Percentiles rank a stretch among this genome's conserved stretches.
These are phyloP conservation scores for Ophiosphaerella herpotricha DNA, from an alignment of 2,329 filamentous ascomycete genomes.

Conservation along the genomic window DNA sequence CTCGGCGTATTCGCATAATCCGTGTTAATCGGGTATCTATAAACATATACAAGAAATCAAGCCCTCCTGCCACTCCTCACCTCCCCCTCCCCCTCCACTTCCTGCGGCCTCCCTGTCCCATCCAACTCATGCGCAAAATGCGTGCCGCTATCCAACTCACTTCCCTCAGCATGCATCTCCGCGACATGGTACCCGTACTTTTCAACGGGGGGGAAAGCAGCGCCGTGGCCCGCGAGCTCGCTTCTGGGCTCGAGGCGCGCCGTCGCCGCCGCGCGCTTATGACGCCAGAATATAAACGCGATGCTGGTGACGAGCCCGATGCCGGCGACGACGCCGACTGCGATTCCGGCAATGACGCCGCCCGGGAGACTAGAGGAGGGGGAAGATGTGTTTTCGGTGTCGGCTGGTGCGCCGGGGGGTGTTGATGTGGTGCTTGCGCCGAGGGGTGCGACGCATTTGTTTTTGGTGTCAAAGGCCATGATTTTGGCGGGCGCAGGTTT, in stretches of 20 bases:
- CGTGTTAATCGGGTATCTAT: no score
- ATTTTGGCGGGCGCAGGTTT: slow-evolving; percentile 1
- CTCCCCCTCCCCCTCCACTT: neutral
- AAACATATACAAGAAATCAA: no score
- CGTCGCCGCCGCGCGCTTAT: neutral
- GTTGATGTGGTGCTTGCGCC: neutral
- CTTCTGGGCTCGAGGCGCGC: neutral
- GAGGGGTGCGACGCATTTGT: slow-evolving; percentile 2
- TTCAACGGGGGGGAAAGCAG: neutral
- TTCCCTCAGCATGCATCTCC: neutral
- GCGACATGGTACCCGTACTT: slow-evolving; percentile 2
- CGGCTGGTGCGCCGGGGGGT: neutral
- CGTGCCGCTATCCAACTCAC: neutral
- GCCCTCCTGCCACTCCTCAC: no score
- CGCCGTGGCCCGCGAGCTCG: neutral
- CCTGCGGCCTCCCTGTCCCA: neutral
- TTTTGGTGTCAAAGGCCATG: slow-evolving; percentile 6
- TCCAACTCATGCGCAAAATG: neutral
- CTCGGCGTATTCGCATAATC: no score
- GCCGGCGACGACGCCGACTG: slow-evolving; percentile 1
- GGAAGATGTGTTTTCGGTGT: neutral
- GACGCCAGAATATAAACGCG: slow-evolving; percentile 5
- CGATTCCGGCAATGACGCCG: slow-evolving; percentile 7
- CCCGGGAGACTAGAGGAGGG: neutral
- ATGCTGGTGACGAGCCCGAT: neutral